Evolutionary conservation across 2,329 filamentous ascomycete genomes (phyloP), one percentile per base, ranked within the genome.

Genomic region (Epicoccum sorghinum): DNA sequence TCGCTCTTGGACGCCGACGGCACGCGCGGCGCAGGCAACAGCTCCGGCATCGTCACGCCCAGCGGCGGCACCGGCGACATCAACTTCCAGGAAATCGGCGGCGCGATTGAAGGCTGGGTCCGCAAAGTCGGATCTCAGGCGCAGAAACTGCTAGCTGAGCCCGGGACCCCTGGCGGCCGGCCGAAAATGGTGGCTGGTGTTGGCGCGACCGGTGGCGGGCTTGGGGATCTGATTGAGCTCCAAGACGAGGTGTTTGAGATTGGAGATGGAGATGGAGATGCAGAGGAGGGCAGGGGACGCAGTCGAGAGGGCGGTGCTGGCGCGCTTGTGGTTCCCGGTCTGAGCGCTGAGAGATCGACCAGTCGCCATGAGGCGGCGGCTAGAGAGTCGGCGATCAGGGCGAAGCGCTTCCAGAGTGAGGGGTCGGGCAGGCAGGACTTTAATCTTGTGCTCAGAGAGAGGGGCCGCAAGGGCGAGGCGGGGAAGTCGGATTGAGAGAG

Each of bases 51-150:
- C 22, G 55, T 62, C 7, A 71, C 72, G 4, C 69, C 71, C 0
- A 44, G 66, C 6, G 63, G 69, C 18, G 67, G 66, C 6, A 62
- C 68, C 18, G 67, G 69, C 6, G 71, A 73, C 14, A 58, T 81
- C 22, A 77, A 80, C 7, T 78, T 98, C 3, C 92, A 96, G 66
- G 90, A 93, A 59, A 88, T 96, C 8, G 92, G 93, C 1, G 89
- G 91, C 5, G 89, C 89, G 2, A 87, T 98, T 27, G 95, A 98
- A 76, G 89, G 88, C 1, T 99, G 95, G 92, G 80, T 98, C 55
- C 83, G 93, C 56, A 91, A 91, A 58, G 87, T 96, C 33, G 91
- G 91, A 55, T 80, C 83, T 5, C 88, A 87, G 67, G 81, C 83
- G 4, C 68, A 70, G 14, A 76, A 71, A 41, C 49, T 74, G 8